A percentile compares a stretch with the other conserved stretches of the same genome.
phyloP scores from a whole-genome alignment of 2,329 filamentous ascomycete genomes.

The Magnaporthales sp. region DNA sequence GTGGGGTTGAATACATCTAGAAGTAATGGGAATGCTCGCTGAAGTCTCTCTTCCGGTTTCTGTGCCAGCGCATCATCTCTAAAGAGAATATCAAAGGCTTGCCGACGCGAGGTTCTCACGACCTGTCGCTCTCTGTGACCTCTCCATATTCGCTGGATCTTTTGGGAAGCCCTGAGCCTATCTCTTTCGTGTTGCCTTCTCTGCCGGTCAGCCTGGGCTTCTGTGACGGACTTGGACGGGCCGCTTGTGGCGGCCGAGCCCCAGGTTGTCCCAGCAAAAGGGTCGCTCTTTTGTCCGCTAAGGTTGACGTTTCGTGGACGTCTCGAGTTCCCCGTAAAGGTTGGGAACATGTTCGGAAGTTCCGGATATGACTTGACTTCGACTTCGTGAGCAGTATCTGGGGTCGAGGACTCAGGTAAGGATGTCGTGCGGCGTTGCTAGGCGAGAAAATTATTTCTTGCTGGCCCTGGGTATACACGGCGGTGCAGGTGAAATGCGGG shows the following conservation, averaged over 20 bases:
- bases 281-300: slow-evolving; percentile 70
- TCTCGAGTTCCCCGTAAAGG: slow-evolving; percentile 81
- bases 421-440: slow-evolving; percentile 27
- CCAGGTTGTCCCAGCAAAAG: slow-evolving; percentile 61
- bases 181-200: slow-evolving; percentile 75
- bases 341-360: slow-evolving; percentile 64
- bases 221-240: slow-evolving; percentile 68
- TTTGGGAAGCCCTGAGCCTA: slow-evolving; percentile 61
- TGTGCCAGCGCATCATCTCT: slow-evolving; percentile 16
- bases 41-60: slow-evolving; percentile 25
- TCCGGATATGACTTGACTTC: neutral
- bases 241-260: slow-evolving; percentile 48
- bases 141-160: slow-evolving; percentile 75
- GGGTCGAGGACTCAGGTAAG: neutral
- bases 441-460: slow-evolving; percentile 24
- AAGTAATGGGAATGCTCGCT: slow-evolving; percentile 36
- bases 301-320: slow-evolving; percentile 89
- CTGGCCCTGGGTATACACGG: neutral
- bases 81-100: slow-evolving; percentile 55
- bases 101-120: slow-evolving; percentile 48
- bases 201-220: slow-evolving; percentile 79
- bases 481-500: neutral
- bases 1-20: slow-evolving; percentile 38
- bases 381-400: neutral
- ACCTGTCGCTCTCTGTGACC: slow-evolving; percentile 57